Evolutionary conservation across 1,284 basidiomycete species (phyloP), one percentile per base, ranked within the genome.

Genomic region (Volvariella surrecta): DNA sequence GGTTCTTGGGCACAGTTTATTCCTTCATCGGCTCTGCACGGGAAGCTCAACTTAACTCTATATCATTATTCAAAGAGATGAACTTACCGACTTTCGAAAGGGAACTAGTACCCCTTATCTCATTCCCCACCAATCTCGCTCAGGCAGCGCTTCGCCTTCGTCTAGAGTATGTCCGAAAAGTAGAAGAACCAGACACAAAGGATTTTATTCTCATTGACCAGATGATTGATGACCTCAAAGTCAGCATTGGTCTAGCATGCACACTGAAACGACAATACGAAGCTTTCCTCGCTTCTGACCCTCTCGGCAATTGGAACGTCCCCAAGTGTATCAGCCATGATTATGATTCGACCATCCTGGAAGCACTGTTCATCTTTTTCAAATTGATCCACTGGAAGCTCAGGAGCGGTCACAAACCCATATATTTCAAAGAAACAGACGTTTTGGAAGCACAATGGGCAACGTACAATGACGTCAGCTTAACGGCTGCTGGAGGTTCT

Each of bases 341-440:
- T 52, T 99, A 98, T 62, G 94, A 99, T 59, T 67, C 74, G 17
- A 90, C 90, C 1, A 82, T 99, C 44, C 69, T 96, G 45, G 87
- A 94, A 50, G 90, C 91, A 7, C 70, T 99, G 51, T 76, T 81
- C 7, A 85, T 85, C 60, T 96, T 99, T 67, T 99, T 99, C 75
- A 86, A 81, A 56, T 71, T 99, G 24, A 81, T 99, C 21, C 90
- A 96, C 54, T 92, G 87, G 84, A 96, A 97, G 61, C 74, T 99
- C 43, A 95, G 95, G 64, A 89, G 88, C 49, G 89, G 88, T n/a
- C 76, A 79, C 45, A 92, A 89, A 58, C 86, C 87, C 18, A 88
- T 94, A 42, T 90, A 95, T 62, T 96, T 97, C 68, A 95, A 96
- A 56, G 95, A 99, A 68, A 97, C 94, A 1, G 96, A 99, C 58